Evolutionary conservation across 2,329 filamentous ascomycete genomes (phyloP).

Genomic region (Fusarium drepaniforme): DNA sequence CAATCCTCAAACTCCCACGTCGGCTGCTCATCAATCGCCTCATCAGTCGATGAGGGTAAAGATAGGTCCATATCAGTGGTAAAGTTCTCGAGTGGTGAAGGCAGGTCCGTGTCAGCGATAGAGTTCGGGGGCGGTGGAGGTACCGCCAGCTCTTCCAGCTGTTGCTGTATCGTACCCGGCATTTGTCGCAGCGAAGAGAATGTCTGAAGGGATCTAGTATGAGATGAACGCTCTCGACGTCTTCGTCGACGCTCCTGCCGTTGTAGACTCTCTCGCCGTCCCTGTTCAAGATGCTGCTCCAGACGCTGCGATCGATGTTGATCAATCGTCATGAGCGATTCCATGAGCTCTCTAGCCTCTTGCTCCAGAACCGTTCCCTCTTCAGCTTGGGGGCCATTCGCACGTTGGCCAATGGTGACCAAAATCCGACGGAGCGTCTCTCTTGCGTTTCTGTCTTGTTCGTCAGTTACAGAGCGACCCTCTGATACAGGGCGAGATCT

Average conservation of each 20-base stretch:
- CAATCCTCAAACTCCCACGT: neutral
- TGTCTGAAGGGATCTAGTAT: neutral
- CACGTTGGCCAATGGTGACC: neutral
- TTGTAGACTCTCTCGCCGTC: neutral
- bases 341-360: neutral
- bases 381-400: neutral
- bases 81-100: neutral
- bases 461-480: neutral
- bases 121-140: neutral
- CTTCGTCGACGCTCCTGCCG: neutral
- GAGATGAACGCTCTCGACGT: neutral
- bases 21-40: neutral
- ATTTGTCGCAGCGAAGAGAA: neutral
- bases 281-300: neutral
- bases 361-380: neutral
- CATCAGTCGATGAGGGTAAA: neutral
- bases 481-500: neutral
- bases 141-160: neutral
- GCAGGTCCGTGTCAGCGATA: neutral
- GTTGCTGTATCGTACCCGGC: neutral
- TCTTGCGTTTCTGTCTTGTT: neutral
- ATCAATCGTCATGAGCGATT: neutral
- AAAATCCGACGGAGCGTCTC: neutral
- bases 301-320: neutral
- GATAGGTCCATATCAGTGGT: neutral